phyloP scores from a whole-genome alignment of 208 protist genomes.

The Zelonia costaricensis region DNA sequence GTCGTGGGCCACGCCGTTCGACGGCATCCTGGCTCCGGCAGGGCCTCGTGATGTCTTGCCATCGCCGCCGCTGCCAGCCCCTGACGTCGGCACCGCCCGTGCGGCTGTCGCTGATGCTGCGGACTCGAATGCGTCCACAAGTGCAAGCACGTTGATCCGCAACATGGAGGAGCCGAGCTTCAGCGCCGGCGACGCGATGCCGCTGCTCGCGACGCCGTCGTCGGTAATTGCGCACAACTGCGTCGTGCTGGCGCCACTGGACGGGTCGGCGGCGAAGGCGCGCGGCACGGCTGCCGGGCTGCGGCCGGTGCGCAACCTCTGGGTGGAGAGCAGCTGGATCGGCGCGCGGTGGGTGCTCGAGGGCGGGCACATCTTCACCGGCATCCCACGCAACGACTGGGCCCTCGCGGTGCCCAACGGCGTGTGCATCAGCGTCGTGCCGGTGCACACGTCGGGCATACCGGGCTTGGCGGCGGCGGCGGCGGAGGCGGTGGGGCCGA shows the following conservation, averaged over 20 bases:
- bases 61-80: too few species aligned
- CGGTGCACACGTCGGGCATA: slow-evolving; percentile 8
- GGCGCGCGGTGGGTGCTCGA: slow-evolving; percentile 26
- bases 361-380: slow-evolving; percentile 38
- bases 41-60: too few species aligned
- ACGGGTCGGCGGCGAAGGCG: slow-evolving; percentile 8
- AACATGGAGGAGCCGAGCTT: slow-evolving; percentile 14
- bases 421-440: slow-evolving; percentile 41
- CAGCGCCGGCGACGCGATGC: slow-evolving; percentile 22
- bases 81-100: too few species aligned
- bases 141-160: too few species aligned
- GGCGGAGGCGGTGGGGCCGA: not conserved
- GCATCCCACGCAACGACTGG: slow-evolving; percentile 50
- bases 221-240: slow-evolving; percentile 30
- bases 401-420: slow-evolving; percentile 25
- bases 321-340: slow-evolving; percentile 53
- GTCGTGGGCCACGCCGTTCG: slow-evolving; percentile 25
- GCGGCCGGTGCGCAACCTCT: slow-evolving; percentile 23
- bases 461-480: not conserved
- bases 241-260: slow-evolving; percentile 22
- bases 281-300: too few species aligned
- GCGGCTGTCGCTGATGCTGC: too few species aligned
- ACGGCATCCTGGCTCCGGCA: slow-evolving; percentile 20
- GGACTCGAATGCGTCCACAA: too few species aligned
- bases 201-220: slow-evolving; percentile 30